Base-by-base conservation (phyloP, 441 rosid species). In the Raphanus hybrid region DNA sequence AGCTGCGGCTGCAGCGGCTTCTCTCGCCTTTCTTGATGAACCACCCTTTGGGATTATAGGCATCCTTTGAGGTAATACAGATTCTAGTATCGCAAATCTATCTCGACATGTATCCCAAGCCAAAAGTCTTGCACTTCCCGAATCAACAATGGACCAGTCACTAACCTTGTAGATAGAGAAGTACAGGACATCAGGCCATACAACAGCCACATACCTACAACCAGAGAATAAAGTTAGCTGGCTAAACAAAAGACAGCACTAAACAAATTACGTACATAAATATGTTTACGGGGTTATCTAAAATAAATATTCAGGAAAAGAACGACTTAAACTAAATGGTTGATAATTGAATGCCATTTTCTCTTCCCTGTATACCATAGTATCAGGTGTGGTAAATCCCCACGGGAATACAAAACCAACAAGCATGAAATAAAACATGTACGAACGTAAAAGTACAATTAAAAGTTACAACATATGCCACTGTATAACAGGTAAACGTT, bases 1-100 rank as follows among this genome's bases (percentile, higher is more conserved):
- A 70, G 94, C 98, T 68, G 98, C 97, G 8, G 97, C 98, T 59
- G 96, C 99, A 61, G 99, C 99, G 10, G 99, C 98, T 83, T 92
- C 99, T 86, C 84, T 96, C 18, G 99, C 97, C 82, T 81, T 93
- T 84, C 90, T 91, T 35, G 98, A 92, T 77, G 94, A 96, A 76
- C 91, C 86, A 29, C 98, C 97, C 80, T 93, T 93, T 7, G 98
- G 92, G 82, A 91, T 87, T 60, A 88, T 63, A 54, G 99, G 98
- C 85, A 93, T 84, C 82, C 97, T 92, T 69, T 96, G 97, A 78
- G 93, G 82, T 76, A 90, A 80, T 26, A 84, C 88, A 78, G 97
- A 92, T 82, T 96, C 99, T 83, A 96, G 81, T 79, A 96, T 88
- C 39, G 99, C 92, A 83, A 92, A 96, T 85, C 95, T 93, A 82